Conservation (phyloP, 148 eudicot species). For the Camellia granthamiana region DNA sequence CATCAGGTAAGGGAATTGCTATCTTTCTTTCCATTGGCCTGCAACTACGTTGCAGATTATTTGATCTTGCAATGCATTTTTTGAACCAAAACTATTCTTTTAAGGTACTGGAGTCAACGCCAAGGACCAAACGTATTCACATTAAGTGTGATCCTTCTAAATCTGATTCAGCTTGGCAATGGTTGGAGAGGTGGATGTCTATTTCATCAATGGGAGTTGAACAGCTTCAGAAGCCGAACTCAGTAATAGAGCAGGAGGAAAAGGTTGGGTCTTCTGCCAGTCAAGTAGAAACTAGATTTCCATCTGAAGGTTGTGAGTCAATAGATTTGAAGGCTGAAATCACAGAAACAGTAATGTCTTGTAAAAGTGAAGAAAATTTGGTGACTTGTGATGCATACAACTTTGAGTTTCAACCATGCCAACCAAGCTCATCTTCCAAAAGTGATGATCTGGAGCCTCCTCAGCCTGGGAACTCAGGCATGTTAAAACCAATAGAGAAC, state of each 20-base stretch:
- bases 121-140: constrained; percentile 54
- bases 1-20: constrained; percentile 53
- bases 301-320: constrained; percentile 31
- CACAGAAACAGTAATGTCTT: constrained; percentile 22
- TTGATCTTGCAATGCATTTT: not conserved
- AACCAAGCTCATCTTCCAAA: constrained; percentile 22
- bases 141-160: constrained; percentile 75
- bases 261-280: constrained; percentile 25
- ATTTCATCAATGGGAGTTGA: constrained; percentile 35
- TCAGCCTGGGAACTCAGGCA: constrained; percentile 22
- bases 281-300: constrained; percentile 24
- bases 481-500: constrained; percentile 19
- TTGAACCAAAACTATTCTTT: constrained; percentile 2
- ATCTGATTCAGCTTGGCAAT: constrained; percentile 74
- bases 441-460: constrained; percentile 28
- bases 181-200: constrained; percentile 95
- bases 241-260: constrained; percentile 22
- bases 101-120: constrained; percentile 72
- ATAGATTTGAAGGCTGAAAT: constrained; percentile 17
- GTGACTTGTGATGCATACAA: constrained; percentile 20
- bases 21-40: not conserved
- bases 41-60: not conserved
- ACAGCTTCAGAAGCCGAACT: constrained; percentile 22
- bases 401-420: constrained; percentile 20
- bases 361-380: constrained; percentile 30